Percentiles rank a stretch among this genome's conserved stretches.
Conservation (phyloP, 2,329 filamentous ascomycete genomes). For the Pestalotiopsis sp. region DNA sequence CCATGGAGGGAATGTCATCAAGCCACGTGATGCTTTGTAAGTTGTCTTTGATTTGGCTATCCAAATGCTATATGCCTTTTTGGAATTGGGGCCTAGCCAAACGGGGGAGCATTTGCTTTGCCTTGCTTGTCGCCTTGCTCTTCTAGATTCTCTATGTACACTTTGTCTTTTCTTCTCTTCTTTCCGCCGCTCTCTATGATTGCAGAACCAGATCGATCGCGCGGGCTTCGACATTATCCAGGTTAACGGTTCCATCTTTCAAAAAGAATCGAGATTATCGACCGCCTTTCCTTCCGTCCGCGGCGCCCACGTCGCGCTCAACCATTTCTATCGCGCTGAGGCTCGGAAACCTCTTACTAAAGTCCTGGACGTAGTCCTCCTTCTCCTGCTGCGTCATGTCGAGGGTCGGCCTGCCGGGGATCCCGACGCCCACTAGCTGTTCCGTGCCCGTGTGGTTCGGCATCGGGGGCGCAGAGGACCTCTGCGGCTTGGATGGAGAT, state of each 20-base stretch:
- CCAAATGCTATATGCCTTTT: background rate
- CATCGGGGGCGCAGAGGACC: constrained; percentile 21
- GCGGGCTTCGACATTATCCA: background rate
- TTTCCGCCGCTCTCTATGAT: background rate
- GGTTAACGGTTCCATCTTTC: background rate
- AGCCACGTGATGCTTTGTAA: background rate
- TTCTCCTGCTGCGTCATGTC: constrained; percentile 61
- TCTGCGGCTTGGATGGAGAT: constrained; percentile 47
- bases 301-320: constrained; percentile 63
- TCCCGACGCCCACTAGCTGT: constrained; percentile 45
- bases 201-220: background rate
- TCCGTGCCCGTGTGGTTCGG: constrained; percentile 34
- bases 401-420: constrained; percentile 50
- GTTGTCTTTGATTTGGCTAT: background rate
- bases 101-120: background rate
- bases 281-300: constrained; percentile 27
- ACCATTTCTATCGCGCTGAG: constrained; percentile 85
- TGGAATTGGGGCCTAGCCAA: background rate
- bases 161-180: background rate
- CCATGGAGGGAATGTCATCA: too few species aligned
- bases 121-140: background rate
- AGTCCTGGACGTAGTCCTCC: constrained; percentile 70
- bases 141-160: constrained; percentile 9
- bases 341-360: constrained; percentile 85
- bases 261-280: constrained; percentile 1